These are phyloP conservation scores for Stephanocyclus meneghinianus DNA, from an alignment of 352 stramenopile species.

Conservation along the genomic window DNA sequence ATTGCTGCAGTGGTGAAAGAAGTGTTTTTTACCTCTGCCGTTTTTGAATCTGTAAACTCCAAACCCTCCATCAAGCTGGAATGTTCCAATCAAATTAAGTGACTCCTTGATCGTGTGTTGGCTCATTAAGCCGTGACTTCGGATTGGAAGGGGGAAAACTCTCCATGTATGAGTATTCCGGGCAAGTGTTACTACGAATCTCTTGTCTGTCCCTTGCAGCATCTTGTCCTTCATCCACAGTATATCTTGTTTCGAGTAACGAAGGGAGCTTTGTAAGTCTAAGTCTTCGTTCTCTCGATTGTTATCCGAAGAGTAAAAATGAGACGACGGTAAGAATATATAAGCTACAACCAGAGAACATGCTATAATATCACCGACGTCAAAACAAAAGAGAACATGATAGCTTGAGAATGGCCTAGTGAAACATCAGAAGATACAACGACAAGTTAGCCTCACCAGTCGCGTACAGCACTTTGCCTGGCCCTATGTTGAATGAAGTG, in stretches of 20 bases:
- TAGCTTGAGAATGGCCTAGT: not conserved
- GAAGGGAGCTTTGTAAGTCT: not conserved
- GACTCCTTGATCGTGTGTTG: constrained; percentile 58
- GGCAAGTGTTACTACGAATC: constrained; percentile 66
- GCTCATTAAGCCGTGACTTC: constrained; percentile 47
- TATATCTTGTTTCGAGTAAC: constrained; percentile 30
- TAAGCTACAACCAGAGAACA: constrained; percentile 55
- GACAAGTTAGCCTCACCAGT: constrained; percentile 49
- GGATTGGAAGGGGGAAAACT: constrained; percentile 73
- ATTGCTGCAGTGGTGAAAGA: not conserved
- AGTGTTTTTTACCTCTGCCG: constrained; percentile 17
- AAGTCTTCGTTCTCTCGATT: constrained; percentile 13
- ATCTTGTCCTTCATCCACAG: constrained; percentile 41
- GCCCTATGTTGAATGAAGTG: constrained; percentile 61
- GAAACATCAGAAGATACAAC: not conserved
- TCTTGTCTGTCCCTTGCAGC: constrained; percentile 65
- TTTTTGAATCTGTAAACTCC: constrained; percentile 45
- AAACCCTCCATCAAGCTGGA: constrained; percentile 55
- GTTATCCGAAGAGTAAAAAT: constrained; percentile 38
- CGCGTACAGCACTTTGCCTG: constrained; percentile 72
- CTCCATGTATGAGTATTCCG: constrained; percentile 70
- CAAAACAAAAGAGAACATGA: not conserved
- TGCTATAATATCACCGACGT: not conserved
- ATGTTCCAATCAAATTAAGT: constrained; percentile 50
- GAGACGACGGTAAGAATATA: constrained; percentile 74